A percentile compares a stretch with the other conserved stretches of the same genome.
Conservation (phyloP, 2,329 filamentous ascomycete genomes). For the Fusarium sp. region DNA sequence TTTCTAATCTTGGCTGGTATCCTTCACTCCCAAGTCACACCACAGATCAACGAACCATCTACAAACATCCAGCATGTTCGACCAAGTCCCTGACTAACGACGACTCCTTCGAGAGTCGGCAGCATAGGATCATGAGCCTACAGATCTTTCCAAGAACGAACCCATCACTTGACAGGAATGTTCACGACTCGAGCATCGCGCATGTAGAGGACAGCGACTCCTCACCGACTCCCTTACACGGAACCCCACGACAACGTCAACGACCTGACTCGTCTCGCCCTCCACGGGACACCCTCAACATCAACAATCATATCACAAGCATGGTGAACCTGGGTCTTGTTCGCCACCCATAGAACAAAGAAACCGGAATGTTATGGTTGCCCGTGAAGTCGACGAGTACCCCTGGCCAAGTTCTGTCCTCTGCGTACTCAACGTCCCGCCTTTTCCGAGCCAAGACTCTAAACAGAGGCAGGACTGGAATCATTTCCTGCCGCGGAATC, state of each 20-base stretch:
- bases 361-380: not conserved
- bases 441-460: slow-evolving; percentile 14
- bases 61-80: not conserved
- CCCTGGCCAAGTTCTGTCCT: not conserved
- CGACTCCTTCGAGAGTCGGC: not conserved
- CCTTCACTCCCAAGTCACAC: not conserved
- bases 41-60: not conserved
- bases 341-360: not conserved
- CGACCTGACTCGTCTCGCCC: not conserved
- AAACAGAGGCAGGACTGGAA: not conserved
- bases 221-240: not conserved
- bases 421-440: not conserved
- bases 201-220: not conserved
- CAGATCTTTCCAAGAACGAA: not conserved
- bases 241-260: not conserved
- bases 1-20: not conserved
- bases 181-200: not conserved
- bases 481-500: not conserved
- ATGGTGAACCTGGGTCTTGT: not conserved
- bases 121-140: not conserved
- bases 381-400: not conserved
- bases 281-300: not conserved
- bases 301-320: not conserved
- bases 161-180: not conserved
- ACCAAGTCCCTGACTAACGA: not conserved